Base-by-base conservation (phyloP, 78 protist species). In the Polysphondylium violaceum region DNA sequence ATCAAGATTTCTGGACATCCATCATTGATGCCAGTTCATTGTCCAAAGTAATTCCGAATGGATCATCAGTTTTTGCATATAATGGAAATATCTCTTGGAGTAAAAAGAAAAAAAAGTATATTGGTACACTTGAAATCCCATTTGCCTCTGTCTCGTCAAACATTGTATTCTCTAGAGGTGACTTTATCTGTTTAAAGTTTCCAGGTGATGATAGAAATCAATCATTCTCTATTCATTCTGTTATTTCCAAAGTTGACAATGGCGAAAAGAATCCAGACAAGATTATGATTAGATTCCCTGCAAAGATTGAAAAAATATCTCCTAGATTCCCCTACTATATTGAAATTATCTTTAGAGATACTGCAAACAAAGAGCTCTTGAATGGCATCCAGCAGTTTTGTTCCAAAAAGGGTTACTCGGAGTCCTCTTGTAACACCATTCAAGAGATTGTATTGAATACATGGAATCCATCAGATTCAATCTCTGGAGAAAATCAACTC, bases 81-180 rank as follows among this genome's bases (percentile, higher is more conserved):
- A 58, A 72, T 59, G 63, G 36, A 2, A 23, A n/a, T 1, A 69
- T 83, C 9, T 69, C 79, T 27, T 83, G 78, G 78, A 58, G 73
- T n/a, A 83, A 83, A 47, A 83, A 83, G 71, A 83, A 83, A 21
- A 83, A 71, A 50, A 83, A 83, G 25, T 83, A 83, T 83, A 63
- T 69, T 69, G 91, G 91, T 44, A 21, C 91, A 23, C 55, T 83
- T 27, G 76, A 59, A 27, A n/a, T 83, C 19, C 73, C 79, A 58
- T 36, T 50, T 8, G 29, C 55, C 8, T 27, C 38, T 0, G 23
- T 36, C 43, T 7, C 59, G 2, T 47, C 53, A 14, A 2, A 1
- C n/a, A 23, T 41, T n/a, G 35, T 11, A 35, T 40, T 75, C 6
- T 0, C 25, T 14, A 14, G 76, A 11, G 91, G 79, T 58, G 91